Evolutionary conservation across 352 stramenopile genomes (phyloP).

Genomic region (Phytopythium oedochilum): DNA sequence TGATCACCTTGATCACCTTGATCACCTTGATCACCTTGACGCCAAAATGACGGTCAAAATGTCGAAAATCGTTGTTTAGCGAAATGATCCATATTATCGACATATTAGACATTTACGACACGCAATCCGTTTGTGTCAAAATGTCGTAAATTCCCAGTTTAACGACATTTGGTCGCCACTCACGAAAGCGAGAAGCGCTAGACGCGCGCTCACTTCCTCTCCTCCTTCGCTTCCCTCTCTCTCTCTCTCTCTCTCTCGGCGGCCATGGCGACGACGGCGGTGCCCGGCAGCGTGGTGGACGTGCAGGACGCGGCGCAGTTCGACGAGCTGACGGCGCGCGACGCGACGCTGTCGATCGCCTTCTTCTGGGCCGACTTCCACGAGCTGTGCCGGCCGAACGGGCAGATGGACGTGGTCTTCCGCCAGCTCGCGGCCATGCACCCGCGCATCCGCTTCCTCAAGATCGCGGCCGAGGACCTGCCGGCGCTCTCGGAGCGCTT

Average conservation of each 20-base stretch:
- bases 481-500: constrained; percentile 85
- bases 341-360: constrained; percentile 69
- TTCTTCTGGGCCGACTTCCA: constrained; percentile 89
- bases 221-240: neutral
- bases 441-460: constrained; percentile 81
- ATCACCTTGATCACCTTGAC: too few species aligned
- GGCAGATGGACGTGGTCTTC: constrained; percentile 83
- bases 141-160: too few species aligned
- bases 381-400: constrained; percentile 76
- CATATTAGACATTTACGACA: too few species aligned
- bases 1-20: too few species aligned
- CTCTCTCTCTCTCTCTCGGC: neutral
- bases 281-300: constrained; percentile 61
- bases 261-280: constrained; percentile 24
- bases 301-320: constrained; percentile 73
- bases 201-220: neutral
- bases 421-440: constrained; percentile 77
- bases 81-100: too few species aligned
- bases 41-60: too few species aligned
- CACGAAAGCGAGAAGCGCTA: neutral
- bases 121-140: too few species aligned
- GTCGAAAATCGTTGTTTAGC: too few species aligned
- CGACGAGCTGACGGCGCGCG: constrained; percentile 67
- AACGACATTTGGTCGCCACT: too few species aligned
- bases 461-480: constrained; percentile 82